Conservation (phyloP, 2,329 filamentous ascomycete species). For the Orbilia oligospora region DNA sequence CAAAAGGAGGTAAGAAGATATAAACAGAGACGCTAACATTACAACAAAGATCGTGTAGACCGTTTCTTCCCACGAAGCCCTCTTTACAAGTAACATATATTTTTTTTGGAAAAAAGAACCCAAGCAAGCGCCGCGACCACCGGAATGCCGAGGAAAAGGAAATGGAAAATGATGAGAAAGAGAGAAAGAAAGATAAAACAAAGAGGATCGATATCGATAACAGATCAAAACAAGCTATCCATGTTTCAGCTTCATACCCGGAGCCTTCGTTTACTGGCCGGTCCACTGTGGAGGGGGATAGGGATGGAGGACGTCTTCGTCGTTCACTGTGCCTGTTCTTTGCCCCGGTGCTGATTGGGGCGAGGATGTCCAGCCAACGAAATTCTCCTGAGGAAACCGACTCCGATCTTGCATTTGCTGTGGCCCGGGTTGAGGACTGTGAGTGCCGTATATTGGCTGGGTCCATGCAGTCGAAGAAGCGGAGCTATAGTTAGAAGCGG, state of each 20-base stretch:
- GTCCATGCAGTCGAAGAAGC: constrained; percentile 56
- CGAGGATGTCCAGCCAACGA: constrained; percentile 56
- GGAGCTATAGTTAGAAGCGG: constrained; percentile 55
- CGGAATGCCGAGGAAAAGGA: constrained; percentile 53
- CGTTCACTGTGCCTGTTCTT: constrained; percentile 48
- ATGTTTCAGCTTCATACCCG: constrained; percentile 19
- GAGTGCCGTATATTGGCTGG: constrained; percentile 53
- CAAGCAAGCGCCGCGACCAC: constrained; percentile 52
- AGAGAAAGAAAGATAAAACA: constrained; percentile 1
- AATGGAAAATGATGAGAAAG: background rate
- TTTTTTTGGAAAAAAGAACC: constrained; percentile 39
- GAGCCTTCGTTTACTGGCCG: constrained; percentile 42
- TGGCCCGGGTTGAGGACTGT: constrained; percentile 53
- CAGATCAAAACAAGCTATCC: constrained; percentile 22
- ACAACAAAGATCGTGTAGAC: constrained; percentile 59
- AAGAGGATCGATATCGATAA: constrained; percentile 17
- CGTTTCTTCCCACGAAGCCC: constrained; percentile 44
- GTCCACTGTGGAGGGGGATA: constrained; percentile 52
- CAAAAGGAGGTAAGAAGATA: constrained; percentile 40
- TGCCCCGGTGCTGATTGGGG: constrained; percentile 38
- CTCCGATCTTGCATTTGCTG: constrained; percentile 52
- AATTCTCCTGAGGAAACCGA: constrained; percentile 54
- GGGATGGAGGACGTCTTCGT: constrained; percentile 55
- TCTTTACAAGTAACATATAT: constrained; percentile 57
- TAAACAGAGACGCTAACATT: constrained; percentile 61